These are phyloP conservation scores for Globisporangium irregulare DNA, from an alignment of 352 stramenopile species.

Conservation along the genomic window DNA sequence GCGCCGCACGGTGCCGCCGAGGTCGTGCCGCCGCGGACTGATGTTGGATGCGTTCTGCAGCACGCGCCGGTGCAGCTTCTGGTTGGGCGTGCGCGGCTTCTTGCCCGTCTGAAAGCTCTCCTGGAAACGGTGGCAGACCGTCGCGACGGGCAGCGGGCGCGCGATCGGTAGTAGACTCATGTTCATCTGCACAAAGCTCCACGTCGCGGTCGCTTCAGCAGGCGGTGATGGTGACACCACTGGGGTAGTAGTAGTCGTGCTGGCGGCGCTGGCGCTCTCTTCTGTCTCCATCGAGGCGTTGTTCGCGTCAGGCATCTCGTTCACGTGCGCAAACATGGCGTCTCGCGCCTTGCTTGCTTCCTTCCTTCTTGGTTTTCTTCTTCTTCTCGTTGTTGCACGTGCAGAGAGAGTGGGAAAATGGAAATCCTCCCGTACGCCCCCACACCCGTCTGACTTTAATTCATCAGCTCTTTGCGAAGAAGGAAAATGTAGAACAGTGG, in stretches of 20 bases:
- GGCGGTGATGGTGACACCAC: neutral
- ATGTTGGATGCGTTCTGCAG: conserved; percentile 56
- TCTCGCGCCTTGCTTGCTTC: neutral
- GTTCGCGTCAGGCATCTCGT: neutral
- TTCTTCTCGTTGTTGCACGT: neutral
- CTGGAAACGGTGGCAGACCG: conserved; percentile 37
- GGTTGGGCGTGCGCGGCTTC: conserved; percentile 64
- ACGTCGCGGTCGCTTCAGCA: conserved; percentile 26
- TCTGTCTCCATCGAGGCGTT: neutral
- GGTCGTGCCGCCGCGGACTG: conserved; percentile 56
- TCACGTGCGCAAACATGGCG: neutral
- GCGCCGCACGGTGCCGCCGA: conserved; percentile 19
- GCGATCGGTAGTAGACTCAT: conserved; percentile 80
- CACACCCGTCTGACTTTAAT: neutral
- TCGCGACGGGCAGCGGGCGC: conserved; percentile 52
- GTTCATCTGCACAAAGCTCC: conserved; percentile 87
- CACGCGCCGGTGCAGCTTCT: conserved; percentile 56
- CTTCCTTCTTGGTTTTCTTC: neutral
- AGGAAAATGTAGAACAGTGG: neutral
- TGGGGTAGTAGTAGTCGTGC: neutral
- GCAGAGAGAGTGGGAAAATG: neutral
- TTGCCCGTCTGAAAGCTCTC: conserved; percentile 34
- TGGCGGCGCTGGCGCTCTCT: neutral
- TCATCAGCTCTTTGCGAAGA: neutral
- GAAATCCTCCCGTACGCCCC: neutral